Base-by-base conservation (phyloP, 495 filamentous ascomycete genomes). In the Lepidopterella palustris region DNA sequence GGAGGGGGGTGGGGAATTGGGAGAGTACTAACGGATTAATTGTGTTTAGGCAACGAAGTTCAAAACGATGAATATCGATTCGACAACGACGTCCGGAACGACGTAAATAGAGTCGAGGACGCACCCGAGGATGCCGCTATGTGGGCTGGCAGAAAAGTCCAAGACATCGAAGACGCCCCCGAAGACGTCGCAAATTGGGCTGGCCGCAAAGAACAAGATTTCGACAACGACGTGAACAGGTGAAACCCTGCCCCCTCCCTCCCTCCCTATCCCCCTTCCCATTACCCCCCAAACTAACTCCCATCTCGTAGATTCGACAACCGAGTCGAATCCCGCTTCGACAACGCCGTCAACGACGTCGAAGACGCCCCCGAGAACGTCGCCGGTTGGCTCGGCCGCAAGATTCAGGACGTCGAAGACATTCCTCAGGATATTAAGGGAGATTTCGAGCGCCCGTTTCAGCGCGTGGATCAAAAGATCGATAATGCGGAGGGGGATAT, bases 71-170 rank as follows among this genome's bases (percentile, higher is more conserved):
- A 75, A 49, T 58, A 61, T 24, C 53, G 52, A 39, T 24, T 60
- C 18, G 56, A 51, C 1, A 25, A 58, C 21, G 56, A 45, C 40
- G 45, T 58, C 40, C 42, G 73, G 45, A 45, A 58, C 31, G n/a
- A n/a, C n/a, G n/a, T n/a, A n/a, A n/a, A n/a, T n/a, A n/a, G n/a
- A n/a, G 72, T 74, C 18, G 68, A 74, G 52, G 68, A 72, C 20
- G 72, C 74, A 45, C 73, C 74, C 1, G 68, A 73, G 48, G 63
- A 77, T 58, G 72, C 71, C 18, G 73, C 74, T 18, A 39, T 65
- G 24, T 76, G 74, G 74, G 71, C 72, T 1, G 73, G 73, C 9
- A 56, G 70, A 45, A 73, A 70, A 61, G 69, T 72, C 6, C 62
- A 76, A 11, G 64, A 69, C 25, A 68, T 76, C 2, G 71, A 71